These are phyloP conservation scores for Penicillium corylophilum DNA, from an alignment of 2,329 filamentous ascomycete genomes.

Conservation along the genomic window DNA sequence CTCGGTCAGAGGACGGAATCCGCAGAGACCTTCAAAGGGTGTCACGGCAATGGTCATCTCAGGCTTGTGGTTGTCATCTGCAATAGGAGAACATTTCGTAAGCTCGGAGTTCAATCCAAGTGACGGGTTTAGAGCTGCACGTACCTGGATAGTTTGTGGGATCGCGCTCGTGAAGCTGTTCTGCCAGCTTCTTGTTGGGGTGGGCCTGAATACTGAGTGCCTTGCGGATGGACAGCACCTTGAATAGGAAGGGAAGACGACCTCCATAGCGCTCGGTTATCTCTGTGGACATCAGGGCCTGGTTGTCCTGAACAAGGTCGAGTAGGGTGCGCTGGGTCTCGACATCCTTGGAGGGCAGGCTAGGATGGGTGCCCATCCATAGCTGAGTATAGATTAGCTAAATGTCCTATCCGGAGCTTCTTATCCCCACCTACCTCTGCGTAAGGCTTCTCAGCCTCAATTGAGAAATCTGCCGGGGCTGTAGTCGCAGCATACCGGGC, in stretches of 20 bases:
- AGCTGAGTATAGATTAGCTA: constrained; percentile 56
- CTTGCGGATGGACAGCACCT: constrained; percentile 93
- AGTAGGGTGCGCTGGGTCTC: constrained; percentile 80
- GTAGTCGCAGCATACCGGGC: constrained; percentile 88
- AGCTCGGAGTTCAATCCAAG: not conserved
- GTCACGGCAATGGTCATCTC: constrained; percentile 99
- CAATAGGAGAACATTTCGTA: constrained; percentile 4
- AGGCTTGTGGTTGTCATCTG: constrained; percentile 97
- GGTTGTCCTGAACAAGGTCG: constrained; percentile 83
- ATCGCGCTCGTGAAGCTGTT: constrained; percentile 80
- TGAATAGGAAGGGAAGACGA: constrained; percentile 95
- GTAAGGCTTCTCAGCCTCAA: constrained; percentile 87
- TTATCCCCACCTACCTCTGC: constrained; percentile 65
- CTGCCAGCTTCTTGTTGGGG: constrained; percentile 91
- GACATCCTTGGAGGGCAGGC: constrained; percentile 88
- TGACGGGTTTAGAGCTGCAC: constrained; percentile 2
- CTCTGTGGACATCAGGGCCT: constrained; percentile 72
- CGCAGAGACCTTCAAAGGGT: constrained; percentile 91
- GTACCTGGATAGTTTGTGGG: constrained; percentile 83
- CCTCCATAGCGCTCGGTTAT: constrained; percentile 72
- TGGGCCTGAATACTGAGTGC: constrained; percentile 97
- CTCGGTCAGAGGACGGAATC: constrained; percentile 84
- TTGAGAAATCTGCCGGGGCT: constrained; percentile 67
- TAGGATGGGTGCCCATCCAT: constrained; percentile 99
- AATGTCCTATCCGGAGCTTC: not conserved